Conservation (phyloP, 768 basidiomycete species). For the Leucosporidium scottii region DNA sequence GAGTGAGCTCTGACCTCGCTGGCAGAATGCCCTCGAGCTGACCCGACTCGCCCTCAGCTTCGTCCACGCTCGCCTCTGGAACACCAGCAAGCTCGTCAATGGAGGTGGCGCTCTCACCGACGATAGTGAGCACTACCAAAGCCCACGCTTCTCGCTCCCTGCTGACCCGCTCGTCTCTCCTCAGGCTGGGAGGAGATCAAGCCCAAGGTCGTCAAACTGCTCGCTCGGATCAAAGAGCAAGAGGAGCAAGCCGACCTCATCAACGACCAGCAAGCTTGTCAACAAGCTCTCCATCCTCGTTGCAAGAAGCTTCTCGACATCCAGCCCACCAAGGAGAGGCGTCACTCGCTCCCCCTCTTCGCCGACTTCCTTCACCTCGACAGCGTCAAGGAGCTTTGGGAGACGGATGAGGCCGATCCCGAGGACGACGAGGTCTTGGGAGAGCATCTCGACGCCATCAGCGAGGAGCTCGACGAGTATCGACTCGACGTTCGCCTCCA, state of each 20-base stretch:
- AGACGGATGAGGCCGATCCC: background rate
- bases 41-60: background rate
- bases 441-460: background rate
- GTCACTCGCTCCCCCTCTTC: background rate
- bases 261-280: too few species aligned
- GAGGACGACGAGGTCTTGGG: background rate
- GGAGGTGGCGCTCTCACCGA: background rate
- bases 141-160: background rate
- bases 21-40: background rate
- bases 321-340: background rate
- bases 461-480: background rate
- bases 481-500: background rate
- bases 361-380: background rate
- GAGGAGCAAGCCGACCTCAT: background rate
- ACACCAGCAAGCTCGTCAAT: background rate
- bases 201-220: background rate
- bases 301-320: too few species aligned
- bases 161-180: too few species aligned
- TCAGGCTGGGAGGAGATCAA: slow-evolving; percentile 12
- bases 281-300: too few species aligned
- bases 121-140: background rate
- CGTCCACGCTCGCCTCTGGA: background rate
- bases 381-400: background rate
- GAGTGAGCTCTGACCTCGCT: background rate
- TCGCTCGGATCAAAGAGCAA: background rate